These are phyloP conservation scores for Groenewaldozyma auringiensis DNA, from an alignment of 1,139 yeast genomes.

Conservation along the genomic window DNA sequence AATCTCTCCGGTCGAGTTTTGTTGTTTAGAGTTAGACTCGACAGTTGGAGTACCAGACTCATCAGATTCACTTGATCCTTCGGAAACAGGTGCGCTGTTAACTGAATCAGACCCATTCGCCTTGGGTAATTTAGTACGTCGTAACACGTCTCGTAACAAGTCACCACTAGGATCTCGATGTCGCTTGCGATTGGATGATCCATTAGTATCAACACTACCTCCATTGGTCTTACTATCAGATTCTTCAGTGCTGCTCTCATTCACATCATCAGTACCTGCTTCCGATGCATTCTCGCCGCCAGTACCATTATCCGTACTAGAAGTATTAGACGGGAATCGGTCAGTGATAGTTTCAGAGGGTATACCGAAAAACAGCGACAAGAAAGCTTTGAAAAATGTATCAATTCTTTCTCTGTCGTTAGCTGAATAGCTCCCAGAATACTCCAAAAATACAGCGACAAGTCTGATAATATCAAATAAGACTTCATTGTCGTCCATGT, in stretches of 20 bases:
- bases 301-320: conserved; percentile 3
- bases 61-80: conserved; percentile 5
- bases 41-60: conserved; percentile 5
- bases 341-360: conserved; percentile 20
- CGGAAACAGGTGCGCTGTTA: conserved; percentile 25
- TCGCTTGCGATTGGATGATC: conserved; percentile 36
- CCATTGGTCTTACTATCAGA: conserved; percentile 12
- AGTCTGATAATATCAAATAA: conserved; percentile 67
- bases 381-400: conserved; percentile 62
- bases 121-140: conserved; percentile 40
- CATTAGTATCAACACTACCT: conserved; percentile 14
- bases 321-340: conserved; percentile 13
- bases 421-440: conserved; percentile 62
- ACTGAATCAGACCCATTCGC: conserved; percentile 10
- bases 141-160: conserved; percentile 64
- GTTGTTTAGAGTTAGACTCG: conserved; percentile 7
- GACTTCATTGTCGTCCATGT: conserved; percentile 58
- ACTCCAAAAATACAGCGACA: conserved; percentile 60
- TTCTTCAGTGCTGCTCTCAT: conserved; percentile 13
- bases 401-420: conserved; percentile 74
- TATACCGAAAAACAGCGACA: conserved; percentile 61
- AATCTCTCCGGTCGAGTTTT: conserved; percentile 15
- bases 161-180: conserved; percentile 40
- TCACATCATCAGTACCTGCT: background rate
- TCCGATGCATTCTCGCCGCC: conserved; percentile 10